These are phyloP conservation scores for Podospora pseudopauciseta DNA, from an alignment of 495 filamentous ascomycete genomes.

Conservation along the genomic window DNA sequence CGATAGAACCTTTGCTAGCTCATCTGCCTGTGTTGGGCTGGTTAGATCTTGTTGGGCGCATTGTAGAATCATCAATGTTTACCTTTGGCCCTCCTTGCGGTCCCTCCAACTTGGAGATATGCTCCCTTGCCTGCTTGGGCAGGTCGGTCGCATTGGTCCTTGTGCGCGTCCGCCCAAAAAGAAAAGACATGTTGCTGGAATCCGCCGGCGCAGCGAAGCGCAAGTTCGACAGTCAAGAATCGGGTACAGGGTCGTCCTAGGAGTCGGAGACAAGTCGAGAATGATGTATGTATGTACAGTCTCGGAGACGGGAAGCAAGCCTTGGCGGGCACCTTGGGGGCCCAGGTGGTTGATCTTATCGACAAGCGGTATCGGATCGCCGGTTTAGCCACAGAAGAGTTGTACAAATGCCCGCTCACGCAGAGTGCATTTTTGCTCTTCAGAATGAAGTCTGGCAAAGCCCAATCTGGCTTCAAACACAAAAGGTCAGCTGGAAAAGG, in stretches of 20 bases:
- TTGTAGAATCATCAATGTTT: conserved; percentile 18
- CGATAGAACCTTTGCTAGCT: conserved; percentile 65
- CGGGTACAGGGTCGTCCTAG: not conserved
- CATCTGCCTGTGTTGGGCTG: conserved; percentile 40
- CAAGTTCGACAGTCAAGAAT: conserved; percentile 12
- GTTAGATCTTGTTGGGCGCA: conserved; percentile 4
- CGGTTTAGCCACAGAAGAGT: not conserved
- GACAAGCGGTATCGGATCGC: not conserved
- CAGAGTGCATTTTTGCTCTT: not conserved
- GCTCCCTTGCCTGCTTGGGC: conserved; percentile 52
- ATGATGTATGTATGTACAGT: not conserved
- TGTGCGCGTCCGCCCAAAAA: conserved; percentile 71
- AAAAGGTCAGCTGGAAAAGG: conserved; percentile 1
- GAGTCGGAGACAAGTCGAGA: not conserved
- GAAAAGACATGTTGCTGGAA: conserved; percentile 71
- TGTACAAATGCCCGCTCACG: not conserved
- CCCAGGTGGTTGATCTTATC: not conserved
- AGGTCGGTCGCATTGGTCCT: conserved; percentile 52
- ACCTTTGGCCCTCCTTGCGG: conserved; percentile 51
- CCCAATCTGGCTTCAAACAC: not conserved
- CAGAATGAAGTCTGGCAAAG: not conserved
- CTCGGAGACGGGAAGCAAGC: not conserved
- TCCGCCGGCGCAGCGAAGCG: not conserved
- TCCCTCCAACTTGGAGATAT: conserved; percentile 52
- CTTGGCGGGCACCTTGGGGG: not conserved